Conservation (phyloP, 345 rosid genomes). For the Rhodamnia argentea region DNA sequence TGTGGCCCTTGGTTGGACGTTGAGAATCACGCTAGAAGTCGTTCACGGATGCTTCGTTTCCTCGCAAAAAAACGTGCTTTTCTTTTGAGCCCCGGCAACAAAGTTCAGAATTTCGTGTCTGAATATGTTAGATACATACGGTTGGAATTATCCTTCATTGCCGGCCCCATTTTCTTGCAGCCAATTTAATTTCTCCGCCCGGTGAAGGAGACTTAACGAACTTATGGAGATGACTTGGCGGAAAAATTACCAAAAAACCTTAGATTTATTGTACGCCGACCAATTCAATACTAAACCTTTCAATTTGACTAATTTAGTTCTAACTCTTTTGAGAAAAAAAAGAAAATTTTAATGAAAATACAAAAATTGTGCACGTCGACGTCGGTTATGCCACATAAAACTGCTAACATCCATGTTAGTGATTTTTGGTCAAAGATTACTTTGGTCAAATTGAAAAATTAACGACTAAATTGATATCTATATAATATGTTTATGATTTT, state of each 20-base stretch:
- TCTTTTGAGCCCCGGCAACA: neutral
- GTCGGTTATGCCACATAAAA: rapidly evolving
- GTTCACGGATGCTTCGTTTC: neutral
- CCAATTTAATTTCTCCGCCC: neutral
- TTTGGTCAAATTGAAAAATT: neutral
- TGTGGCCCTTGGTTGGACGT: neutral
- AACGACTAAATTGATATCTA: neutral
- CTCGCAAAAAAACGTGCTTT: neutral
- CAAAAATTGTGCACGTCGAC: neutral
- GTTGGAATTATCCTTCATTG: neutral
- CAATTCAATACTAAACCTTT: neutral
- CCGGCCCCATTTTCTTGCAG: neutral
- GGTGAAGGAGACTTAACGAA: neutral
- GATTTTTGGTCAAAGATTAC: neutral
- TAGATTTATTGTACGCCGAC: rapidly evolving
- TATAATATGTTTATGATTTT: neutral
- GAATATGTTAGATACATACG: neutral
- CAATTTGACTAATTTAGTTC: neutral
- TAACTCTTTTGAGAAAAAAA: neutral
- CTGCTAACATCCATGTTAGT: rapidly evolving
- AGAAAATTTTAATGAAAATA: neutral
- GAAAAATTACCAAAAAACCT: neutral
- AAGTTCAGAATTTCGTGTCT: neutral
- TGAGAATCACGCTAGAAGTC: neutral
- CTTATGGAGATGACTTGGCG: neutral